These are phyloP conservation scores for Aspergillus sp. DNA, from an alignment of 2,329 filamentous ascomycete genomes.

Conservation along the genomic window DNA sequence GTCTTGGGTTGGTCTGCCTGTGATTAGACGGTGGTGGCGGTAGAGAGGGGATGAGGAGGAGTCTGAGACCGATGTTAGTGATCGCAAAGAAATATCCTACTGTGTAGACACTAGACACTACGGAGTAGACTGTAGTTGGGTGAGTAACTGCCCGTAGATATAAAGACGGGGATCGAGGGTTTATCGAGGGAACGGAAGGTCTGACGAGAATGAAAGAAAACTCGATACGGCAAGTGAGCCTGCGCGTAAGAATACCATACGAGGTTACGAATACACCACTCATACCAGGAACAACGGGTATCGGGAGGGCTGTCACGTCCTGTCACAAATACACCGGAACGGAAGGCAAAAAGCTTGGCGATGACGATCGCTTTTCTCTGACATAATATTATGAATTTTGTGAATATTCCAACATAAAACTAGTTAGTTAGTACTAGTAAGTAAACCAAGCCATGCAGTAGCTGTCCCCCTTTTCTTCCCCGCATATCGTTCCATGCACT, in stretches of 20 bases:
- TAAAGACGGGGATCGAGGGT: too few species aligned
- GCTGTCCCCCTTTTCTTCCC: not conserved
- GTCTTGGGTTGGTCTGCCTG: not conserved
- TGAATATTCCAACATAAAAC: too few species aligned
- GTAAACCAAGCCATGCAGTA: too few species aligned
- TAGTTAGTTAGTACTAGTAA: too few species aligned
- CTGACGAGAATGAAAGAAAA: not conserved
- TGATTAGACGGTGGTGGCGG: too few species aligned
- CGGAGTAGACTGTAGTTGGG: too few species aligned
- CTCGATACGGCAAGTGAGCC: not conserved
- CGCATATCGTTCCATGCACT: not conserved
- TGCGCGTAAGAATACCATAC: not conserved
- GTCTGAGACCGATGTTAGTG: too few species aligned
- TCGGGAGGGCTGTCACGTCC: not conserved
- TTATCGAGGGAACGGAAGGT: not conserved
- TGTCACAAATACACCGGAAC: not conserved
- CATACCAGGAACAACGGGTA: not conserved
- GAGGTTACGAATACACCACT: not conserved
- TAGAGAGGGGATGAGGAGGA: too few species aligned
- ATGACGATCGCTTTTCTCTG: not conserved
- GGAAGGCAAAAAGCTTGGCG: conserved; percentile 6
- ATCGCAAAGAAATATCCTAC: too few species aligned
- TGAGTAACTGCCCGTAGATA: too few species aligned
- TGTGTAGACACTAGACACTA: too few species aligned
- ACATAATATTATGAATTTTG: too few species aligned